These are phyloP conservation scores for Ophiostoma pallidulum DNA, from an alignment of 2,329 filamentous ascomycete species.

Conservation along the genomic window DNA sequence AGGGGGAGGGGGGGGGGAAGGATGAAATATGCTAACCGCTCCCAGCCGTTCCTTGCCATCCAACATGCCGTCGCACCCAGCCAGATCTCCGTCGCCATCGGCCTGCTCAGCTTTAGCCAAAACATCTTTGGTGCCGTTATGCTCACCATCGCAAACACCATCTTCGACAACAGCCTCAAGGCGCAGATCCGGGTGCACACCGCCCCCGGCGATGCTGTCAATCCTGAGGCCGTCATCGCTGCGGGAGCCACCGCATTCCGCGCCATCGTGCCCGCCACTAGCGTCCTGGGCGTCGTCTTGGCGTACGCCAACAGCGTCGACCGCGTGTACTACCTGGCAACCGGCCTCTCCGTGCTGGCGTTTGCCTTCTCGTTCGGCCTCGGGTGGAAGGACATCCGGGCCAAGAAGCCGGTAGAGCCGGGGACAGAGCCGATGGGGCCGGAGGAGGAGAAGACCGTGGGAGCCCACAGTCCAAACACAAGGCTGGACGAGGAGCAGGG, in stretches of 20 bases:
- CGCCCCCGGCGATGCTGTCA: constrained; percentile 4
- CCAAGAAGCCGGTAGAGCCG: too few relatives aligned
- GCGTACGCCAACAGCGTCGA: constrained; percentile 29
- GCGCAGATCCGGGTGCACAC: neutral
- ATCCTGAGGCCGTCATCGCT: neutral
- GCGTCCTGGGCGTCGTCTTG: constrained; percentile 26
- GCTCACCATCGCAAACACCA: constrained; percentile 40
- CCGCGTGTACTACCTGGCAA: constrained; percentile 30
- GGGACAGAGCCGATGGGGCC: too few relatives aligned
- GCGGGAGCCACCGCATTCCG: constrained; percentile 19
- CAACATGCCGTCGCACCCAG: constrained; percentile 19
- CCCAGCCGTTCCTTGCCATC: constrained; percentile 20
- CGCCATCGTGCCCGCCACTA: constrained; percentile 19
- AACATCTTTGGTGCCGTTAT: constrained; percentile 40
- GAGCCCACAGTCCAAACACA: too few relatives aligned
- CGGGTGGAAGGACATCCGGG: neutral
- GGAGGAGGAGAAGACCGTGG: too few relatives aligned
- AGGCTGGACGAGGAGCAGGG: too few relatives aligned
- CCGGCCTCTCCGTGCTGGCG: constrained; percentile 17
- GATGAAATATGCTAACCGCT: too few relatives aligned
- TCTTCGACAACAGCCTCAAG: constrained; percentile 36
- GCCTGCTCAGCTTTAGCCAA: constrained; percentile 40
- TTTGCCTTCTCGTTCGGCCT: neutral
- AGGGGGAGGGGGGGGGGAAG: too few relatives aligned
- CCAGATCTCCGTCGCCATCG: constrained; percentile 19